phyloP scores from a whole-genome alignment of 2,329 filamentous ascomycete genomes.

The Beauveria caledonica region DNA sequence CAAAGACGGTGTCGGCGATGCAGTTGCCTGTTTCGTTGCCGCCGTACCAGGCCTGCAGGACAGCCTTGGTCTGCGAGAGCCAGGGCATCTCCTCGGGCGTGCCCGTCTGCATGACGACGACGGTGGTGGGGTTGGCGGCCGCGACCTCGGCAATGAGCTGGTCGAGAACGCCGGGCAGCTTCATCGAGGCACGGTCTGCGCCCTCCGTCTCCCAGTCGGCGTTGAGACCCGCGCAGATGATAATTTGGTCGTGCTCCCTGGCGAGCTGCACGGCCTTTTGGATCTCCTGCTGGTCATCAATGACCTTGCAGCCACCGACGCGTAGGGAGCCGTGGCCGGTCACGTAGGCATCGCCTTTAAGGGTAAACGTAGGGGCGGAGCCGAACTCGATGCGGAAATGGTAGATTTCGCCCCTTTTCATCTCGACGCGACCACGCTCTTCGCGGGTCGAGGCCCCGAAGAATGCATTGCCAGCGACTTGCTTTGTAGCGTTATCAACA shows the following conservation, averaged over 20 bases:
- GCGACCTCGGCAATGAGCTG: conserved; percentile 59
- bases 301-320: conserved; percentile 51
- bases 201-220: conserved; percentile 77
- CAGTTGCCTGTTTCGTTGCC: conserved; percentile 81
- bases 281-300: conserved; percentile 52
- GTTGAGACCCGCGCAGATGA: conserved; percentile 71
- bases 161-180: conserved; percentile 65
- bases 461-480: conserved; percentile 54
- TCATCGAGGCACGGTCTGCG: conserved; percentile 69
- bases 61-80: conserved; percentile 45
- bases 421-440: conserved; percentile 48
- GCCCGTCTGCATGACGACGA: conserved; percentile 69
- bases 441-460: conserved; percentile 57
- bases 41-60: conserved; percentile 76
- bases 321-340: conserved; percentile 54
- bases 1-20: conserved; percentile 70
- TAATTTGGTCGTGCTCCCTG: conserved; percentile 63
- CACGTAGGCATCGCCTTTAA: conserved; percentile 40
- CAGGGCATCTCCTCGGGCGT: conserved; percentile 68
- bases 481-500: conserved; percentile 58
- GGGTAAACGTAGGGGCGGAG: conserved; percentile 49
- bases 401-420: conserved; percentile 54
- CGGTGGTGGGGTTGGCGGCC: conserved; percentile 58
- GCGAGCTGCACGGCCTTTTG: conserved; percentile 60
- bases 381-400: conserved; percentile 51